These are phyloP conservation scores for Triticum turgidum DNA, from an alignment of 176 grass and related monocot genomes.

Conservation along the genomic window DNA sequence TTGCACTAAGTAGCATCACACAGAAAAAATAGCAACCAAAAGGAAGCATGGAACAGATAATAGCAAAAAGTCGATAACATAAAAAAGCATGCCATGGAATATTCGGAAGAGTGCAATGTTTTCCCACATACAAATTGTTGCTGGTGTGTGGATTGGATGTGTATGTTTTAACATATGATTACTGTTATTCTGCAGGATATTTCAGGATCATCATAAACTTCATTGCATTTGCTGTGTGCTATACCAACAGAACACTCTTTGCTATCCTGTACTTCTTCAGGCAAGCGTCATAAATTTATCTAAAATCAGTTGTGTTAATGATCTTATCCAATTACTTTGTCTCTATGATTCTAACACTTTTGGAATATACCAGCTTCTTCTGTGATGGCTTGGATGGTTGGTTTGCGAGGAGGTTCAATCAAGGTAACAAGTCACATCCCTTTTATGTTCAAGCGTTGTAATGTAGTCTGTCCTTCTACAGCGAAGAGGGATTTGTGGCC, in stretches of 20 bases:
- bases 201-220: slow-evolving; percentile 90
- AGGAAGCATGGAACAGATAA: background rate
- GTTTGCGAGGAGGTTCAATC: slow-evolving; percentile 76
- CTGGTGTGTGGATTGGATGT: background rate
- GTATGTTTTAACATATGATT: background rate
- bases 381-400: slow-evolving; percentile 76
- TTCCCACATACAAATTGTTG: background rate
- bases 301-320: background rate
- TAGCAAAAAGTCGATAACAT: background rate
- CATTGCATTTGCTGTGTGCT: slow-evolving; percentile 76
- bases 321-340: background rate
- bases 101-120: background rate
- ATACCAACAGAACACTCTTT: slow-evolving; percentile 68
- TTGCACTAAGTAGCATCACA: background rate
- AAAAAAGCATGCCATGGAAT: background rate
- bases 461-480: background rate
- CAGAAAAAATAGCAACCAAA: background rate
- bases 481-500: background rate
- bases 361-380: slow-evolving; percentile 57
- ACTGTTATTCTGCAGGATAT: slow-evolving; percentile 53
- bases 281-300: slow-evolving; percentile 26
- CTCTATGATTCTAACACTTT: slow-evolving; percentile 25
- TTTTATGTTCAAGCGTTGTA: background rate
- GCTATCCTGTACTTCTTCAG: slow-evolving; percentile 89
- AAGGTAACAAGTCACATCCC: slow-evolving; percentile 44